phyloP scores from a whole-genome alignment of 2,329 filamentous ascomycete species.

The Colletotrichum magnum region DNA sequence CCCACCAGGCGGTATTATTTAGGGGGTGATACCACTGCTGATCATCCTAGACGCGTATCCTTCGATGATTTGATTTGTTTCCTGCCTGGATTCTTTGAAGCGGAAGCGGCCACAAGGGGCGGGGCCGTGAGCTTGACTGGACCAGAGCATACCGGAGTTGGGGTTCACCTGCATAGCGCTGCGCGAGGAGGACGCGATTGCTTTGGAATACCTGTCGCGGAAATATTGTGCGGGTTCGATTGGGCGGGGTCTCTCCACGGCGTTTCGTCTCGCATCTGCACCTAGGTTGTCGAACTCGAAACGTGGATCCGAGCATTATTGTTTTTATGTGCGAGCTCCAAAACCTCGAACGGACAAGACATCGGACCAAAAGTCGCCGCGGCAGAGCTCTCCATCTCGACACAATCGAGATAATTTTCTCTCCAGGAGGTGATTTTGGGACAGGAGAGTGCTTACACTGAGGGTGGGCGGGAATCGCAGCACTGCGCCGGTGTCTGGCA shows the following conservation, averaged over 20 bases:
- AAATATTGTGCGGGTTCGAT: conserved; percentile 32
- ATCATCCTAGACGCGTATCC: conserved; percentile 31
- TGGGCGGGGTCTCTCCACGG: conserved; percentile 34
- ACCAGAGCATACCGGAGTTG: conserved; percentile 38
- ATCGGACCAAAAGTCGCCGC: conserved; percentile 11
- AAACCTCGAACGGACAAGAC: conserved; percentile 20
- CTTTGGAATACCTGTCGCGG: conserved; percentile 38
- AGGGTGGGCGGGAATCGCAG: conserved; percentile 31
- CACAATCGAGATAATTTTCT: conserved; percentile 7
- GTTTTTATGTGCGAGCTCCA: conserved; percentile 26
- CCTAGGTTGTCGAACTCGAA: conserved; percentile 35
- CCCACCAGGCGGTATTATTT: conserved; percentile 74
- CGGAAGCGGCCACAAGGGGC: conserved; percentile 23
- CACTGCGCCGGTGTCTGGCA: conserved; percentile 6
- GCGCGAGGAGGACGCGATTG: conserved; percentile 34
- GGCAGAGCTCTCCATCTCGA: conserved; percentile 12
- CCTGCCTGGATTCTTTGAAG: conserved; percentile 18
- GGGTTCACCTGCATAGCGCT: conserved; percentile 41
- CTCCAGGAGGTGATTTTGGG: neutral
- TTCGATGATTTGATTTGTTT: conserved; percentile 34
- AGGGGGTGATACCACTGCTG: conserved; percentile 38
- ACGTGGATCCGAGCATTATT: conserved; percentile 36
- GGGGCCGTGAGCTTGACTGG: conserved; percentile 30
- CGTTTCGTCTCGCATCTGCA: conserved; percentile 38
- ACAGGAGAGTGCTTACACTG: conserved; percentile 30